Base-by-base conservation (phyloP, 2,329 filamentous ascomycete genomes). In the Ophiobolus disseminans region DNA sequence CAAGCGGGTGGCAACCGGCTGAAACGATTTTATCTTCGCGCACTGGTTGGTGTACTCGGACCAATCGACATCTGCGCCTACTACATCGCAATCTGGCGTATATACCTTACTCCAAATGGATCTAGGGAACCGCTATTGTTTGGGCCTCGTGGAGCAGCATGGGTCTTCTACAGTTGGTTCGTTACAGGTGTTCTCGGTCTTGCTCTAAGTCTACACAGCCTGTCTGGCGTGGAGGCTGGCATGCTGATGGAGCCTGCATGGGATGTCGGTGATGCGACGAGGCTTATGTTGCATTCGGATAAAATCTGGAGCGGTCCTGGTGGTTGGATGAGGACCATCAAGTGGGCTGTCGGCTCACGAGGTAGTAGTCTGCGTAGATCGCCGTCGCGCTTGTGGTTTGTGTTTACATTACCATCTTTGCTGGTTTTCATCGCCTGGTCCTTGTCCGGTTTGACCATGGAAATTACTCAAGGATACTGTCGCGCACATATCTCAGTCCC, bases 151-250 rank as follows among this genome's bases (percentile, higher is more conserved):
- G 53, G 53, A 5, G 48, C 45, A n/a, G 52, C 21, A 8, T 50
- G 38, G 32, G 39, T 55, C 5, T 52, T 49, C 28, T 49, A 49
- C 35, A 53, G 50, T 28, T 53, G 50, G 42, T 53, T 53, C 28
- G 28, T 49, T 3, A 42, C 45, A 13, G 53, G 53, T 39, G 28
- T 55, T 3, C 14, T 55, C 3, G 48, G 48, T 2, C 36, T 55
- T 2, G 45, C 41, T n/a, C n/a, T 52, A 9, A 55, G 48, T 14
- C 31, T 49, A 3, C 52, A 50, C n/a, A 48, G 53, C 2, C 35
- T 55, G 1, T 41, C 41, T 23, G 53, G 53, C 1, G 40, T 45
- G 2, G 53, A 55, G 36, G 48, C 53, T 20, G 45, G 19, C 3
- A 52, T 52, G 48, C 19, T 55, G 3, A 50, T 52, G 53, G 48